Conservation (phyloP, 2,329 filamentous ascomycete genomes). For the Botryotinia calthae region DNA sequence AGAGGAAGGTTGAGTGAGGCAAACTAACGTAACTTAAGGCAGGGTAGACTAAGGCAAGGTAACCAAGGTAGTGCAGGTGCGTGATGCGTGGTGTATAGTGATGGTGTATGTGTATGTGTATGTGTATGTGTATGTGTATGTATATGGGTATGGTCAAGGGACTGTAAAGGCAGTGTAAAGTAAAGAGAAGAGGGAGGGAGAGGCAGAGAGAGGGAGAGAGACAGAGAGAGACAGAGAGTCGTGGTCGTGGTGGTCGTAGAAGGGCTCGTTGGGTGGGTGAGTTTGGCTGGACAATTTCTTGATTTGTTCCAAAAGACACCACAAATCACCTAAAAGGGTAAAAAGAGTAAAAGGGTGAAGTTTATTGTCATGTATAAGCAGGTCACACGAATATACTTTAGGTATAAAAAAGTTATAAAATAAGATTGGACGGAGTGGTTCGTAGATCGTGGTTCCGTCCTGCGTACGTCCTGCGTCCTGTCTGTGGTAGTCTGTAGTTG, state of each 20-base stretch:
- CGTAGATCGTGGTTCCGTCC: not conserved
- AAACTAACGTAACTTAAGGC: not conserved
- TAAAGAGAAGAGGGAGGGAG: not conserved
- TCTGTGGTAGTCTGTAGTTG: not conserved
- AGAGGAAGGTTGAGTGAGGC: not conserved
- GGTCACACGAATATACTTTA: not conserved
- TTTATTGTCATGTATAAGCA: not conserved
- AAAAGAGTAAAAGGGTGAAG: not conserved
- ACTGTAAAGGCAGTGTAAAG: not conserved
- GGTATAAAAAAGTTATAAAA: not conserved
- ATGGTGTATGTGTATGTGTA: not conserved
- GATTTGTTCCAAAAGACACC: not conserved
- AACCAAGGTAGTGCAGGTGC: slow-evolving; percentile 1
- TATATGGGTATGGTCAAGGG: not conserved
- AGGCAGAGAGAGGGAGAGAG: not conserved
- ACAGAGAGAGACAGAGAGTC: not conserved
- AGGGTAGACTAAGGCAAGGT: not conserved
- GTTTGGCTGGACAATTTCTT: not conserved
- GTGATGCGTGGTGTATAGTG: not conserved
- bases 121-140: not conserved
- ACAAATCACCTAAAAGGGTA: not conserved
- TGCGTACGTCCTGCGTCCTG: not conserved
- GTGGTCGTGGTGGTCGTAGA: not conserved
- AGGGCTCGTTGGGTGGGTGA: not conserved
- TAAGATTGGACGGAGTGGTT: not conserved